Conservation (phyloP, 108 stramenopile species). For the Conticribra guillardii region DNA sequence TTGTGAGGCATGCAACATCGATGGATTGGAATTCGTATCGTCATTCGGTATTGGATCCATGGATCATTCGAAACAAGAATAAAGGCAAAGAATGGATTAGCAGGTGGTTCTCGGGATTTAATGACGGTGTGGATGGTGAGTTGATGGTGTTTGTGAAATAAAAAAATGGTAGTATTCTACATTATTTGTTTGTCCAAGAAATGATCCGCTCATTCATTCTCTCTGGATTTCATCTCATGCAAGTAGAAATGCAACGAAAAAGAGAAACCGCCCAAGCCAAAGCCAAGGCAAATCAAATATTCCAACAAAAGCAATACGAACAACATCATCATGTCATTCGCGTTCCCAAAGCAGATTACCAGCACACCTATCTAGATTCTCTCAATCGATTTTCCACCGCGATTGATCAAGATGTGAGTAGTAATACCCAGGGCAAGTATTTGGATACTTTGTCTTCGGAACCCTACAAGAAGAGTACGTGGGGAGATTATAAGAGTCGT, state of each 20-base stretch:
- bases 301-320: background rate
- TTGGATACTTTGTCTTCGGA: background rate
- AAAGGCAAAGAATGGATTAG: background rate
- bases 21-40: background rate
- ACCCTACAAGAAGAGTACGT: background rate
- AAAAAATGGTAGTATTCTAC: background rate
- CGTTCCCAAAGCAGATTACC: background rate
- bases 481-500: constrained; percentile 29
- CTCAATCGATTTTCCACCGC: background rate
- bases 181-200: background rate
- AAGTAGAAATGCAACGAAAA: background rate
- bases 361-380: background rate
- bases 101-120: background rate
- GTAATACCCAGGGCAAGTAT: background rate
- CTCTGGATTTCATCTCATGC: background rate
- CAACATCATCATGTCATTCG: background rate
- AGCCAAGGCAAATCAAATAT: background rate
- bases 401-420: background rate
- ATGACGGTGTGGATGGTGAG: too few species aligned
- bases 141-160: too few species aligned
- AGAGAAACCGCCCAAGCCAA: background rate
- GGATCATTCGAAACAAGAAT: background rate
- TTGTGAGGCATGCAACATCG: too few species aligned
- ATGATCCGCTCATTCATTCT: background rate
- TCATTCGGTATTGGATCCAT: background rate